Percentiles rank a stretch among this genome's conserved stretches.
phyloP scores from a whole-genome alignment of 1,284 basidiomycete species.

The Rhodofomes roseus region DNA sequence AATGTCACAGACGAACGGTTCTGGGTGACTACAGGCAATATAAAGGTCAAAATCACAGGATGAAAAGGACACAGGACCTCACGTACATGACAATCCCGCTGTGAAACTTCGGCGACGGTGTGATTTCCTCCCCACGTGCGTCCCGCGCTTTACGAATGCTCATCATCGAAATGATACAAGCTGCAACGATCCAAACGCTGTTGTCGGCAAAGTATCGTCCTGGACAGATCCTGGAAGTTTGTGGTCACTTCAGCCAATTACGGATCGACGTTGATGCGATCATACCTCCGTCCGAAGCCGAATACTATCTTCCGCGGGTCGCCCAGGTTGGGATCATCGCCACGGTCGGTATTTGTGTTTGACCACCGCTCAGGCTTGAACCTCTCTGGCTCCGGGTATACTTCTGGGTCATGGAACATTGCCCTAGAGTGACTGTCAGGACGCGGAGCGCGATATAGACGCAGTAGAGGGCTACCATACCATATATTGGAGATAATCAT shows the following conservation, averaged over 20 bases:
- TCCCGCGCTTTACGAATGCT: slow-evolving; percentile 18
- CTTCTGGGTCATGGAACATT: slow-evolving; percentile 11
- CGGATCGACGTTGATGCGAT: slow-evolving; percentile 9
- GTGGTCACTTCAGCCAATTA: background rate
- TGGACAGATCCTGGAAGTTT: slow-evolving; percentile 16
- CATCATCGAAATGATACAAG: slow-evolving; percentile 18
- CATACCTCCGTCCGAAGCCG: slow-evolving; percentile 24
- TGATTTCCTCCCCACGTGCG: slow-evolving; percentile 16
- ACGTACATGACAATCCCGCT: background rate
- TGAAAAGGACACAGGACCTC: too few species aligned
- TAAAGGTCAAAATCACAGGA: too few species aligned
- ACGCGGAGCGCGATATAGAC: too few species aligned
- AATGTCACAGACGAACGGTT: too few species aligned
- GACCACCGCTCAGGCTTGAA: slow-evolving; percentile 21
- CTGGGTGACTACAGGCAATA: too few species aligned
- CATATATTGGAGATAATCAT: slow-evolving; percentile 21
- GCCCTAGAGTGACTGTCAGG: background rate
- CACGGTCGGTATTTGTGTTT: slow-evolving; percentile 7
- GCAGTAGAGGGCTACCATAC: slow-evolving; percentile 13
- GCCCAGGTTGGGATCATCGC: slow-evolving; percentile 8
- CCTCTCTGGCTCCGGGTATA: slow-evolving; percentile 18
- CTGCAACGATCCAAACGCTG: slow-evolving; percentile 20
- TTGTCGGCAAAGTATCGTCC: slow-evolving; percentile 21
- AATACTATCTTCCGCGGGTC: too few species aligned
- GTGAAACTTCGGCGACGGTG: slow-evolving; percentile 11